Conservation (phyloP, 2,329 filamentous ascomycete species). For the Pseudofabraea citricarpa region DNA sequence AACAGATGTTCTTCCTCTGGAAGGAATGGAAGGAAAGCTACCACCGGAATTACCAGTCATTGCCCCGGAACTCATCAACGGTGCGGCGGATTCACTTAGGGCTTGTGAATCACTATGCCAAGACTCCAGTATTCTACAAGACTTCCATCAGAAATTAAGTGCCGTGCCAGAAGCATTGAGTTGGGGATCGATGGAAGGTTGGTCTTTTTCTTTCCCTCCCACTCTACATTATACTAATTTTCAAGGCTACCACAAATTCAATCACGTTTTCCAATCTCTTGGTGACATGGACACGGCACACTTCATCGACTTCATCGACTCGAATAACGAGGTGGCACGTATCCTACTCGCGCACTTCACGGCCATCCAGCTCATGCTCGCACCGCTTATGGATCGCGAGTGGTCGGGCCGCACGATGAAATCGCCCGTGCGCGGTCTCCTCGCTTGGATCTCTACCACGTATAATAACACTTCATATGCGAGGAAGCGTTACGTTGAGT, state of each 20-base stretch:
- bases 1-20: slow-evolving; percentile 35
- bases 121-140: too few species aligned
- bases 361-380: slow-evolving; percentile 38
- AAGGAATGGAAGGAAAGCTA: slow-evolving; percentile 37
- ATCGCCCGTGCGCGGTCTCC: slow-evolving; percentile 6
- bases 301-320: slow-evolving; percentile 38
- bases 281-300: slow-evolving; percentile 33
- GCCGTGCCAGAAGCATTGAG: slow-evolving; percentile 5
- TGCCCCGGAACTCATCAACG: slow-evolving; percentile 30
- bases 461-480: slow-evolving; percentile 1
- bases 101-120: too few species aligned
- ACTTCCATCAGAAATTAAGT: too few species aligned
- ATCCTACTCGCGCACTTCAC: slow-evolving; percentile 42
- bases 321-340: slow-evolving; percentile 34
- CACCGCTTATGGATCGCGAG: slow-evolving; percentile 31
- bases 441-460: slow-evolving; percentile 9
- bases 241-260: slow-evolving; percentile 35
- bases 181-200: not conserved
- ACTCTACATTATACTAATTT: slow-evolving; percentile 7
- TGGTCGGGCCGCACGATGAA: slow-evolving; percentile 16
- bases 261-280: slow-evolving; percentile 35
- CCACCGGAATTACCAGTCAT: slow-evolving; percentile 43
- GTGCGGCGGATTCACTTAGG: too few species aligned
- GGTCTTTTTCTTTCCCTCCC: not conserved
- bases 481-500: slow-evolving; percentile 9